phyloP scores from a whole-genome alignment of 2,329 filamentous ascomycete genomes.

The Lizonia empirigonia region DNA sequence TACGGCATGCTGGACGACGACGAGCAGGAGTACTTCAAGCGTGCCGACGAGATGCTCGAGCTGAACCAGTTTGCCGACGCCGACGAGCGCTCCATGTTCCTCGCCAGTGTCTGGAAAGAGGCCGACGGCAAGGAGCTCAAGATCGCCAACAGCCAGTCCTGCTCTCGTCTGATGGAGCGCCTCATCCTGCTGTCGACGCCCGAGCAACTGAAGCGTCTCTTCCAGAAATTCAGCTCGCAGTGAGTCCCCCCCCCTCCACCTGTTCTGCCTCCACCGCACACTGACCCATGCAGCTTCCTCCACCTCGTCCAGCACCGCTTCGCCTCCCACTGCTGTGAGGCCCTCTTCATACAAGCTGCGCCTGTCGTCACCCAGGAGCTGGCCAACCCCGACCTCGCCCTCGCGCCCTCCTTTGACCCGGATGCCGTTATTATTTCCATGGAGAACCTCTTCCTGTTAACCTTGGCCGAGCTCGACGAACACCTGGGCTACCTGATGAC shows the following conservation, averaged over 20 bases:
- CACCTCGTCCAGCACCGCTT: constrained; percentile 94
- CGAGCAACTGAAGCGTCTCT: constrained; percentile 82
- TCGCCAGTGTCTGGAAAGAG: constrained; percentile 85
- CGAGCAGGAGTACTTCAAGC: constrained; percentile 94
- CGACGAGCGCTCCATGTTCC: constrained; percentile 62
- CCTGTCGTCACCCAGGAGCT: constrained; percentile 78
- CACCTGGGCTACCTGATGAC: constrained; percentile 84
- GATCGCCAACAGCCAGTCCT: constrained; percentile 92
- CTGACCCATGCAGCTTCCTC: constrained; percentile 64
- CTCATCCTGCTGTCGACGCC: constrained; percentile 81
- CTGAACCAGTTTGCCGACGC: constrained; percentile 80
- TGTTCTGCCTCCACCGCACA: background rate
- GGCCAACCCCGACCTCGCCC: constrained; percentile 52
- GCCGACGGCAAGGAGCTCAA: constrained; percentile 93
- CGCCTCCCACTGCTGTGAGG: constrained; percentile 95
- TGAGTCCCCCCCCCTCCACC: constrained; percentile 41
- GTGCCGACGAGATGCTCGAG: constrained; percentile 87
- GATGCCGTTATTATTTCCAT: constrained; percentile 66
- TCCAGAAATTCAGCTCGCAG: constrained; percentile 83
- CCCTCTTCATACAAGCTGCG: constrained; percentile 83
- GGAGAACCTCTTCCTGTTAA: constrained; percentile 83
- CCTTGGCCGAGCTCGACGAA: constrained; percentile 85
- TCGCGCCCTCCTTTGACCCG: constrained; percentile 53
- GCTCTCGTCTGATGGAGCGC: constrained; percentile 89
- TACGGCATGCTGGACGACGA: constrained; percentile 91